Conservation (phyloP, 306 rosid species). For the Sindora glabra region DNA sequence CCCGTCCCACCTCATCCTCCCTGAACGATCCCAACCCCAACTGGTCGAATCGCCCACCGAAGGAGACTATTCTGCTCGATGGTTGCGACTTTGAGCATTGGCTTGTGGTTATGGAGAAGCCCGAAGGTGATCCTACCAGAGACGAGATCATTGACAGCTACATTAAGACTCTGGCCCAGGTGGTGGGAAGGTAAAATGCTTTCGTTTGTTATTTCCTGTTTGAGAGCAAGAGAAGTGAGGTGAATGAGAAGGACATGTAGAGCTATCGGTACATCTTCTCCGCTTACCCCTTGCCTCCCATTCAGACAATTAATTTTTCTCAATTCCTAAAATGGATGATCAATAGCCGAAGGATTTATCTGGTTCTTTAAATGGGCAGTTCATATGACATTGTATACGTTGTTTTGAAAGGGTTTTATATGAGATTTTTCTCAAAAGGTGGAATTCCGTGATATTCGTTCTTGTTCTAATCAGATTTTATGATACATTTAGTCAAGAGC, state of each 20-base stretch:
- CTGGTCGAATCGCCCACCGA: constrained; percentile 93
- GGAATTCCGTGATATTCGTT: no score
- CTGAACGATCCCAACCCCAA: constrained; percentile 88
- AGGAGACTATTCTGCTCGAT: constrained; percentile 85
- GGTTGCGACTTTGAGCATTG: constrained; percentile 98
- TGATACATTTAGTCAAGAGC: no score
- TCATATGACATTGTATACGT: no score
- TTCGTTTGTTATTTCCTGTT: neutral
- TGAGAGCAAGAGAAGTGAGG: no score
- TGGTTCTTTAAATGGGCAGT: neutral
- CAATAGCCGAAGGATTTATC: neutral
- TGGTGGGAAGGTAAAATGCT: constrained; percentile 59
- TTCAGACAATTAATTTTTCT: neutral
- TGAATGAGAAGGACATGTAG: no score
- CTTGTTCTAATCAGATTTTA: no score
- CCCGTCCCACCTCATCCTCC: constrained; percentile 77
- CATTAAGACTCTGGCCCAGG: constrained; percentile 63
- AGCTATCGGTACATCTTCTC: no score
- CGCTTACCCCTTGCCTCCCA: no score
- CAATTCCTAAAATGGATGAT: neutral
- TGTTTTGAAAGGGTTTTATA: no score
- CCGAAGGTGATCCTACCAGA: constrained; percentile 58
- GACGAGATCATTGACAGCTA: constrained; percentile 74
- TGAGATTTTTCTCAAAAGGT: no score
- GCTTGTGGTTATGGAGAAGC: constrained; percentile 91